Evolutionary conservation across 2,329 filamentous ascomycete genomes (phyloP).

Genomic region (Volutella citrinella): DNA sequence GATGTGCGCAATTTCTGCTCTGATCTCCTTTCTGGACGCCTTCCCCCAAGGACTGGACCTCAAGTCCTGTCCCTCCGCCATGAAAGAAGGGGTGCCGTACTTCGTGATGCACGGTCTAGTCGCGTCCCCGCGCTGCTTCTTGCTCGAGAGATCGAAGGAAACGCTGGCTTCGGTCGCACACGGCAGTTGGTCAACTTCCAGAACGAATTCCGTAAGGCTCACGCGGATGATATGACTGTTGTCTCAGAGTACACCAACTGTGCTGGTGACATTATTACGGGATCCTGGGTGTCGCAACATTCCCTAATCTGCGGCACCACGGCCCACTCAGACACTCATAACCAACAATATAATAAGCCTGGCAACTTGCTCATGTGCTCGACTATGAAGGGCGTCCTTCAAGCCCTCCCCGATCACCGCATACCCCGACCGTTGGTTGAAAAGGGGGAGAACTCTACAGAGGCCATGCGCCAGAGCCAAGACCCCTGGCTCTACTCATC

Average conservation of each 20-base stretch:
- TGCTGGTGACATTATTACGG: conserved; percentile 58
- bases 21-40: conserved; percentile 24
- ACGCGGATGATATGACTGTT: conserved; percentile 51
- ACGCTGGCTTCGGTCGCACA: conserved; percentile 39
- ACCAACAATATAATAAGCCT: conserved; percentile 65
- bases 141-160: conserved; percentile 48
- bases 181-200: conserved; percentile 43
- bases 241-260: conserved; percentile 57
- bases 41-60: too few species aligned
- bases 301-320: conserved; percentile 61
- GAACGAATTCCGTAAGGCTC: conserved; percentile 40
- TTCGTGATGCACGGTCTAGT: conserved; percentile 16
- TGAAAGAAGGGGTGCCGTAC: too few species aligned
- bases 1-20: conserved; percentile 31
- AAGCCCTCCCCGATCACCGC: conserved; percentile 54
- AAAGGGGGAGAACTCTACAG: conserved; percentile 52
- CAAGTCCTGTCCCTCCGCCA: conserved; percentile 25
- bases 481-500: conserved; percentile 64
- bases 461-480: conserved; percentile 56
- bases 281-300: conserved; percentile 54
- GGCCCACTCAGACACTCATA: conserved; percentile 59
- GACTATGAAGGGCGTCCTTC: conserved; percentile 39
- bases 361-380: conserved; percentile 61
- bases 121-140: conserved; percentile 42
- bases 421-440: conserved; percentile 52